These are phyloP conservation scores for Rutidosis leptorrhynchoides DNA, from an alignment of 129 eudicot species.

Conservation along the genomic window DNA sequence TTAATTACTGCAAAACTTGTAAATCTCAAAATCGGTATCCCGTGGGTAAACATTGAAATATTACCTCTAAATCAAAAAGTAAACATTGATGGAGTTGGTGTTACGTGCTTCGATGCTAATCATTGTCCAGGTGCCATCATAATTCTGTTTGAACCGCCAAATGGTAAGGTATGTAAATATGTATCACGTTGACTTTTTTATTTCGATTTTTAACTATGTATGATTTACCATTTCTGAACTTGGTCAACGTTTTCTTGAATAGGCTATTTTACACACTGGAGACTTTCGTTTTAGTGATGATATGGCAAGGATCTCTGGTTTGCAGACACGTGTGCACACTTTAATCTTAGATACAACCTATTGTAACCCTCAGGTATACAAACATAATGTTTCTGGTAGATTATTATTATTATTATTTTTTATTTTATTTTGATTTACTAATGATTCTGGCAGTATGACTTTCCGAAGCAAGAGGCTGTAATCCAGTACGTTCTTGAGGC, in stretches of 20 bases:
- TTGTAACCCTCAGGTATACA: slow-evolving; percentile 81
- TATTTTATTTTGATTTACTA: background rate
- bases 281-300: slow-evolving; percentile 86
- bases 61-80: slow-evolving; percentile 79
- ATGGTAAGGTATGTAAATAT: slow-evolving; percentile 61
- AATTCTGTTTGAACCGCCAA: slow-evolving; percentile 81
- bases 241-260: slow-evolving; percentile 24
- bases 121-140: slow-evolving; percentile 95
- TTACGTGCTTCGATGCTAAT: slow-evolving; percentile 95
- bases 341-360: slow-evolving; percentile 93
- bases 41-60: slow-evolving; percentile 74
- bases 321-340: slow-evolving; percentile 55
- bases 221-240: slow-evolving; percentile 4
- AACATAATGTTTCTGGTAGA: background rate
- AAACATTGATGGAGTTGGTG: slow-evolving; percentile 64
- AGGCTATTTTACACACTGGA: slow-evolving; percentile 95
- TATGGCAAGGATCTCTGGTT: slow-evolving; percentile 44
- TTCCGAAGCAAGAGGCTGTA: slow-evolving; percentile 94
- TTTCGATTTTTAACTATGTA: background rate
- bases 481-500: slow-evolving; percentile 95
- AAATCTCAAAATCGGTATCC: slow-evolving; percentile 76
- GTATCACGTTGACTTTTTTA: slow-evolving; percentile 19
- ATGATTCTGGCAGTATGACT: slow-evolving; percentile 72
- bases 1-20: slow-evolving; percentile 81
- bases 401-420: background rate